Evolutionary conservation across 2,329 filamentous ascomycete genomes (phyloP), one percentile per base, ranked within the genome.

Genomic region (Alternaria postmessia): DNA sequence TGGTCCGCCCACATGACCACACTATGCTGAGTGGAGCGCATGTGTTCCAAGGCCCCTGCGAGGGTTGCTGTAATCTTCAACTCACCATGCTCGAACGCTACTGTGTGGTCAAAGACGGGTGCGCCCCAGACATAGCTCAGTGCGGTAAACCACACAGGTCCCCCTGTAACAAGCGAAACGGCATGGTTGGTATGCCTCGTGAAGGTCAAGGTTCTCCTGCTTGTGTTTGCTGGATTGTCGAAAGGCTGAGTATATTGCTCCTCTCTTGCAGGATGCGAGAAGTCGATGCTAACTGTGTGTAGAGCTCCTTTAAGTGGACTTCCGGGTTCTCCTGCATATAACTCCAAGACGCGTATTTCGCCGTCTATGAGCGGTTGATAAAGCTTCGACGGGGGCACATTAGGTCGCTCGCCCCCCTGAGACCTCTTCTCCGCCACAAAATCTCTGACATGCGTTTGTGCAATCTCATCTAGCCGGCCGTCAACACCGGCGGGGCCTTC

Each of bases 1-100:
- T 72, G 66, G 46, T 75, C 69, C 3, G 71, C 64, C 72, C 70
- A 73, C 7, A 75, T 46, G 28, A 64, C 66, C 2, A 72, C 55
- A 12, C 65, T 68, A 3, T 69, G 59, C 3, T 66, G 36, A 20
- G 46, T 42, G 1, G 59, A 65, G 34, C 68, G 61, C 4, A 73
- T 51, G 43, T 62, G 54, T 12, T 46, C 46, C 56, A 74, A 44
- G 6, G 69, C 72, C 14, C 41, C 43, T 9, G 63, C 63, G 6
- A 74, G 57, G 14, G 56, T 69, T 26, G 49, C 63, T 5, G 65
- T 67, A 18, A 72, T 74, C 2, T 55, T 51, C 7, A 69, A 38
- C 5, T 48, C 34, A 0, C n/a, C 44, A 32, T 59, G 43, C n/a
- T 55, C 53, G 9, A 71, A 56, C 1, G 44, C 9, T 20, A 68